A percentile compares a stretch with the other conserved stretches of the same genome.
These are phyloP conservation scores for Hyphodiscus sp. DNA, from an alignment of 2,329 filamentous ascomycete species.

Conservation along the genomic window DNA sequence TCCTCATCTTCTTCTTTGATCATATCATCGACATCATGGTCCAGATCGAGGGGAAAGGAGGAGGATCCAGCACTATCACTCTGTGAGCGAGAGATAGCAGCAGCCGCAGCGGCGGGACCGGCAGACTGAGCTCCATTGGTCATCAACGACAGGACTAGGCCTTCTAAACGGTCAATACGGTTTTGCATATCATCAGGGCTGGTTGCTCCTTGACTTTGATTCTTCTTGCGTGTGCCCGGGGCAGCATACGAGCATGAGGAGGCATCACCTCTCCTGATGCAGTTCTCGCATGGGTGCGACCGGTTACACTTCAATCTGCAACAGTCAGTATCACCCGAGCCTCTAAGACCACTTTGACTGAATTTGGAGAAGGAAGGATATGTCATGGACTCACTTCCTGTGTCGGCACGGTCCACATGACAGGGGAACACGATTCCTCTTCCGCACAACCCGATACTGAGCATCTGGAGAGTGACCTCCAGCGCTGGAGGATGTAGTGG, in stretches of 20 bases:
- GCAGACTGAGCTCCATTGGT: conserved; percentile 69
- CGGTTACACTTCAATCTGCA: conserved; percentile 83
- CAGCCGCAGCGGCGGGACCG: conserved; percentile 50
- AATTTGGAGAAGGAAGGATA: conserved; percentile 11
- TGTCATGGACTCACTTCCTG: conserved; percentile 61
- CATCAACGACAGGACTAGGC: conserved; percentile 88
- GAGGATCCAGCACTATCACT: conserved; percentile 26
- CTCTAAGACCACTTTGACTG: conserved; percentile 9
- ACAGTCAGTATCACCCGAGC: conserved; percentile 31
- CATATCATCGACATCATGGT: conserved; percentile 51
- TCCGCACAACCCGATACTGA: conserved; percentile 81
- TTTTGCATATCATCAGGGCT: conserved; percentile 96
- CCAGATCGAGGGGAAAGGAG: conserved; percentile 35
- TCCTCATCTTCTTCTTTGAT: conserved; percentile 50
- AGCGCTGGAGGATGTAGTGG: conserved; percentile 68
- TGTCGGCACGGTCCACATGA: conserved; percentile 89
- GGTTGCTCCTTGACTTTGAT: conserved; percentile 53
- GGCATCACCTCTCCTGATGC: conserved; percentile 78
- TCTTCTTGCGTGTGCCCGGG: conserved; percentile 65
- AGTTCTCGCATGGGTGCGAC: conserved; percentile 87
- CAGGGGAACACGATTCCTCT: conserved; percentile 84
- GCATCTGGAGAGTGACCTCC: conserved; percentile 75
- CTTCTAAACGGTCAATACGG: conserved; percentile 90
- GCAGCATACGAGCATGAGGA: conserved; percentile 79
- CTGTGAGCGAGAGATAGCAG: conserved; percentile 37